Conservation (phyloP, 331 rosid genomes). For the Malus hybrid region DNA sequence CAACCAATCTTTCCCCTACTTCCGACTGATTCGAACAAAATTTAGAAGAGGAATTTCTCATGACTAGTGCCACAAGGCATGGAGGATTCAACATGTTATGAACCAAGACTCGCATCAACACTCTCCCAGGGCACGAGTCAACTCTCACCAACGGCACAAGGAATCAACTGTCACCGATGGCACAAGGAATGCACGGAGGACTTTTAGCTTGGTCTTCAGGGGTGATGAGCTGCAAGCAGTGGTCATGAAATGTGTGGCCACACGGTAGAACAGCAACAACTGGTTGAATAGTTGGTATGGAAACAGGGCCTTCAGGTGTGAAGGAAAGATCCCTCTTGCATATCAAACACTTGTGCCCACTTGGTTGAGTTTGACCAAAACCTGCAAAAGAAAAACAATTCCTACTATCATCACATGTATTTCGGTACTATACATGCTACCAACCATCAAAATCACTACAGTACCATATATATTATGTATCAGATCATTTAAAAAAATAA, state of each 20-base stretch:
- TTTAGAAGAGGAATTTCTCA: neutral
- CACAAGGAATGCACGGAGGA: slow-evolving; percentile 72
- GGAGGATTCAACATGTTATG: neutral
- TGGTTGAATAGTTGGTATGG: slow-evolving; percentile 25
- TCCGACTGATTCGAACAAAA: neutral
- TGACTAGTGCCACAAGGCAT: neutral
- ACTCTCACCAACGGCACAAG: slow-evolving; percentile 39
- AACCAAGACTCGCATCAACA: neutral
- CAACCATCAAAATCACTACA: neutral
- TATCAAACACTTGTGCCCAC: slow-evolving; percentile 43
- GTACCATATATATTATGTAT: neutral
- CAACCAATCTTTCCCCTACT: neutral
- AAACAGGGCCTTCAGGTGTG: slow-evolving; percentile 38
- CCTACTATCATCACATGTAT: neutral
- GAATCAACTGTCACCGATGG: slow-evolving; percentile 23
- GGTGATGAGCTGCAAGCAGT: slow-evolving; percentile 52
- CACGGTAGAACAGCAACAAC: slow-evolving; percentile 48
- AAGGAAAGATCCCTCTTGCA: slow-evolving; percentile 59
- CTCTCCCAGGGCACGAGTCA: slow-evolving; percentile 36
- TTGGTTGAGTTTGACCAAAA: slow-evolving; percentile 20
- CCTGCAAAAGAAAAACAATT: slow-evolving; percentile 2
- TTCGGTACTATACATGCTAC: neutral
- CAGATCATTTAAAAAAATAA: neutral
- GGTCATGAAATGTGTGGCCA: slow-evolving; percentile 56
- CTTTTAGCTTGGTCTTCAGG: slow-evolving; percentile 25